Evolutionary conservation across 2,329 filamentous ascomycete species (phyloP).

Genomic region (Aureobasidium mangrovei): DNA sequence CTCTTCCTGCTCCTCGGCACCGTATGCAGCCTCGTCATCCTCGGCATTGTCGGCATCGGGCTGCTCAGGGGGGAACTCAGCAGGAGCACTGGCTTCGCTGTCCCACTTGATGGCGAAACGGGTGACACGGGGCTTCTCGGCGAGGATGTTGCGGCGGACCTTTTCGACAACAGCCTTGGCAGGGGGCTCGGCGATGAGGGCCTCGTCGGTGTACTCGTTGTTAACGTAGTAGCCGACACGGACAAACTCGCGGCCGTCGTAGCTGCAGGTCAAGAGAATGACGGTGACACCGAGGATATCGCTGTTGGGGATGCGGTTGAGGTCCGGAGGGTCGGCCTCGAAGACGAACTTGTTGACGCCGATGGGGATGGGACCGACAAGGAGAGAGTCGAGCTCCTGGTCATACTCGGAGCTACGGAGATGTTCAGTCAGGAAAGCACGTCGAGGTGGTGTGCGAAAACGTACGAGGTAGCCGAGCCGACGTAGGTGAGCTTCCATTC

Average conservation of each 20-base stretch:
- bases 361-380: constrained; percentile 94
- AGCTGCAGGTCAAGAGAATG: constrained; percentile 90
- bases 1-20: constrained; percentile 74
- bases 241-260: constrained; percentile 93
- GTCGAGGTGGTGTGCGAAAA: constrained; percentile 21
- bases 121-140: constrained; percentile 95
- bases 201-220: constrained; percentile 94
- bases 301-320: constrained; percentile 80
- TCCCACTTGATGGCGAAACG: constrained; percentile 99
- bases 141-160: constrained; percentile 83
- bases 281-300: constrained; percentile 97
- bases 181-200: constrained; percentile 80
- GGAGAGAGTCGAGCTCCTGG: constrained; percentile 92
- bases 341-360: constrained; percentile 99
- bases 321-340: constrained; percentile 87
- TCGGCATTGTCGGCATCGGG: constrained; percentile 82
- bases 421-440: constrained; percentile 15
- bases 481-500: constrained; percentile 99
- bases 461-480: constrained; percentile 92
- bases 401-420: constrained; percentile 77
- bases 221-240: constrained; percentile 99
- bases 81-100: constrained; percentile 89
- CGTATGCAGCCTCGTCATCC: constrained; percentile 79
- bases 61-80: constrained; percentile 95
- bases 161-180: constrained; percentile 88